Evolutionary conservation across 1,284 basidiomycete genomes (phyloP).

Genomic region (Moesziomyces aphidis): DNA sequence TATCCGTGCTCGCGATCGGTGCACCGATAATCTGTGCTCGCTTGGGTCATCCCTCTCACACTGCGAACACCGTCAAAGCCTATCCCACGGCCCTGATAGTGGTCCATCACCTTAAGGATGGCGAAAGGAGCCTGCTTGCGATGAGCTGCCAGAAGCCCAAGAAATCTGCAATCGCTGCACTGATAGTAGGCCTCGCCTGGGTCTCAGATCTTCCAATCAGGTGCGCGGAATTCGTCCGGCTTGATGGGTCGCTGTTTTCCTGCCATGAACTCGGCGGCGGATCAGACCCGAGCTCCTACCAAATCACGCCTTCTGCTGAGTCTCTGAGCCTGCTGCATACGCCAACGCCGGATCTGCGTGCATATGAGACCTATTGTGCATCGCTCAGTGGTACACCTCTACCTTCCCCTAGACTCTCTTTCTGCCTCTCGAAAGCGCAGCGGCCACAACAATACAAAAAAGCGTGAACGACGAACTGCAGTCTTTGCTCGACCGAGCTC

Average conservation of each 20-base stretch:
- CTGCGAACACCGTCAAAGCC: slow-evolving; percentile 1
- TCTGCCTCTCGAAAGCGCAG: too few relatives aligned
- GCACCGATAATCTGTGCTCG: not conserved
- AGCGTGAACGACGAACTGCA: too few relatives aligned
- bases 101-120: too few relatives aligned
- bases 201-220: slow-evolving; percentile 9
- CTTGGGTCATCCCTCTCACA: not conserved
- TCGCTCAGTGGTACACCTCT: not conserved
- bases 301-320: too few relatives aligned
- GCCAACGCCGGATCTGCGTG: not conserved
- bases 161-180: not conserved
- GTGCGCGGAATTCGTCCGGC: not conserved
- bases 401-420: too few relatives aligned
- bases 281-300: not conserved
- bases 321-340: too few relatives aligned
- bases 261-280: not conserved
- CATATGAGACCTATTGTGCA: not conserved
- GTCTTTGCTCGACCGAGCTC: not conserved
- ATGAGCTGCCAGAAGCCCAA: too few relatives aligned
- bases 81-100: not conserved
- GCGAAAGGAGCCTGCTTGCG: not conserved
- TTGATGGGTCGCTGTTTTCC: too few relatives aligned
- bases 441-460: too few relatives aligned
- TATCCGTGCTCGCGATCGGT: not conserved
- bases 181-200: not conserved